Base-by-base conservation (phyloP, 805 yeast genomes). In the Candida oleophila region DNA sequence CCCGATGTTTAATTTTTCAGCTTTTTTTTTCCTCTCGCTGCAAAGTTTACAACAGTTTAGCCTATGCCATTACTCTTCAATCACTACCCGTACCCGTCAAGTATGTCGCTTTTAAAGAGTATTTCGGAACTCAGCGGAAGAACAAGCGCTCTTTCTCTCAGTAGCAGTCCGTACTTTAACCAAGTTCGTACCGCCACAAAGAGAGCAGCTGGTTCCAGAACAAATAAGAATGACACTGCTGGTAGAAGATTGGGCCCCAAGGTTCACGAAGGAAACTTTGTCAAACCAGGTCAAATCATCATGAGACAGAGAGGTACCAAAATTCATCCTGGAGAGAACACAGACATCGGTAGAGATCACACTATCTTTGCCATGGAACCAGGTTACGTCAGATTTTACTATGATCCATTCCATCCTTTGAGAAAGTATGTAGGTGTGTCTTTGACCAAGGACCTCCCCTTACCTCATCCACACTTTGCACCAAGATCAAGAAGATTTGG, bases 241-340 rank as follows among this genome's bases (percentile, higher is more conserved):
- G 99, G 99, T 74, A 83, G 95, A 66, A 77, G 98, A 61, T 72
- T 94, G 43, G 99, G 99, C 21, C 87, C 95, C 32, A 94, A 94
- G 69, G 87, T 78, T 42, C 80, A 85, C 51, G 97, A 92, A 59
- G 90, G 94, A 36, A 75, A 80, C 60, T 71, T 64, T 41, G 96
- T 92, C 1, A 76, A 77, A 42, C 82, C 88, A 1, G 97, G 97
- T 8, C 87, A 90, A 59, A 90, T 94, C 54, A 75, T 94, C 34
- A 81, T 87, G 82, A 82, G 97, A 64, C 99, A 94, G 63, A 80
- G 98, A 64, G 99, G 99, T 57, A 89, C 98, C 16, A 85, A 81
- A 59, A 87, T 91, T 65, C 94, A 82, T 61, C 98, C 99, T 0
- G 99, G 99, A 30, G 95, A 87, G 55, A 91, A 94, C 56, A 87